Evolutionary conservation across 2,329 filamentous ascomycete genomes (phyloP).

Genomic region (Aspergillus luchuensis): DNA sequence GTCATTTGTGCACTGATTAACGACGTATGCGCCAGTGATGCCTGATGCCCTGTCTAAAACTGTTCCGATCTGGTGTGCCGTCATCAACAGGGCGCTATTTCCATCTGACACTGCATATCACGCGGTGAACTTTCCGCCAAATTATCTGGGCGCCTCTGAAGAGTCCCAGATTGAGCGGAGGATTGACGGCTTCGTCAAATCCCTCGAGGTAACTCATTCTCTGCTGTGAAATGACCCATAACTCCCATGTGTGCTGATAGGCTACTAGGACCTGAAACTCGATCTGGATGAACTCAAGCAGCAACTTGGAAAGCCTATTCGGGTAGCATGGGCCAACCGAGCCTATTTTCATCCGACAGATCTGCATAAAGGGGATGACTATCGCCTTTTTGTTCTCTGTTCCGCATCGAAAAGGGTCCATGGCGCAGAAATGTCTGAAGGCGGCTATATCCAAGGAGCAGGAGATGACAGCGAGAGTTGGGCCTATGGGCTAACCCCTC

Average conservation of each 20-base stretch:
- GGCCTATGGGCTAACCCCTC: constrained; percentile 76
- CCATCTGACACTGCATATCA: constrained; percentile 55
- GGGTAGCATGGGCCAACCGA: constrained; percentile 78
- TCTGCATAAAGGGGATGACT: constrained; percentile 53
- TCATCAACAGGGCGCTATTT: constrained; percentile 79
- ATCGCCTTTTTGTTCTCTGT: constrained; percentile 76
- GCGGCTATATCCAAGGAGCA: constrained; percentile 88
- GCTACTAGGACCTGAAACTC: constrained; percentile 60
- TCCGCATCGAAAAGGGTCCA: constrained; percentile 75
- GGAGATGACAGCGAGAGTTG: constrained; percentile 95
- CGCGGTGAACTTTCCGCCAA: constrained; percentile 68
- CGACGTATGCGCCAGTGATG: constrained; percentile 60
- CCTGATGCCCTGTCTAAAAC: constrained; percentile 94
- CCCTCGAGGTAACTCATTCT: constrained; percentile 46
- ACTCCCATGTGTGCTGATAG: constrained; percentile 9
- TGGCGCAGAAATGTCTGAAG: constrained; percentile 68
- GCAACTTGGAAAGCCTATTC: constrained; percentile 69
- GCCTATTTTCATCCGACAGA: constrained; percentile 57
- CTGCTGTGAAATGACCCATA: not conserved
- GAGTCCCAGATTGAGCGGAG: constrained; percentile 72
- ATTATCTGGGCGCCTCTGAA: constrained; percentile 73
- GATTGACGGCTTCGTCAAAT: constrained; percentile 59
- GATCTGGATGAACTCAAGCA: constrained; percentile 57
- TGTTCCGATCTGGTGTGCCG: constrained; percentile 87
- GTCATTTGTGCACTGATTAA: constrained; percentile 22